Percentiles rank a stretch among this genome's conserved stretches.
Conservation (phyloP, 139 green algal genomes). For the Volvox africanus region DNA sequence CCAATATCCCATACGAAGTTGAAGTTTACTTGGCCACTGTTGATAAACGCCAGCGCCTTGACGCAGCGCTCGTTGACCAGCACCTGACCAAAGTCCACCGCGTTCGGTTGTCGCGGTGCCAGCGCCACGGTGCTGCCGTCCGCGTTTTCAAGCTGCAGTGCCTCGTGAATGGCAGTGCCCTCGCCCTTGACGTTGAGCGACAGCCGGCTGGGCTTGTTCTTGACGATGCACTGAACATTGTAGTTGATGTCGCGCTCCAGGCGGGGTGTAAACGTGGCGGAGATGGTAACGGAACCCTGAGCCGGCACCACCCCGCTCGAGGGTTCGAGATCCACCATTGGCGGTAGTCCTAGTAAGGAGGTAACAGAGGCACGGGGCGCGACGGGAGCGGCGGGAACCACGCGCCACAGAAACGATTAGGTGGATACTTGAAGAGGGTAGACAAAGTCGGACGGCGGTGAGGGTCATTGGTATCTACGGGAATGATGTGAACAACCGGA, state of each 20-base stretch:
- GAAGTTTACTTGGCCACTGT: slow-evolving; percentile 75
- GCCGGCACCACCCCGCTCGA: slow-evolving; percentile 69
- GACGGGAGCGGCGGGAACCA: neutral
- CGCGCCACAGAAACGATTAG: too few relatives aligned
- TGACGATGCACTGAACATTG: slow-evolving; percentile 80
- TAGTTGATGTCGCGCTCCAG: slow-evolving; percentile 78
- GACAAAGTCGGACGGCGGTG: too few relatives aligned
- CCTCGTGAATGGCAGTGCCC: slow-evolving; percentile 78
- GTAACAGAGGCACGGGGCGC: neutral
- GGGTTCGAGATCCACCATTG: slow-evolving; percentile 73
- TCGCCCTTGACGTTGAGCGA: slow-evolving; percentile 87
- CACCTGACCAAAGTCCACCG: slow-evolving; percentile 84
- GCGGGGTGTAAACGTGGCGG: slow-evolving; percentile 69
- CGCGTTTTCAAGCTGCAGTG: slow-evolving; percentile 72
- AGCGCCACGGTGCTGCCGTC: slow-evolving; percentile 67
- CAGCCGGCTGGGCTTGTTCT: slow-evolving; percentile 78
- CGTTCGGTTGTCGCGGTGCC: slow-evolving; percentile 63
- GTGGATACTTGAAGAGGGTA: too few relatives aligned
- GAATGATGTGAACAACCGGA: too few relatives aligned
- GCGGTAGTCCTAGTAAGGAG: slow-evolving; percentile 44
- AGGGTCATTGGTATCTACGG: too few relatives aligned
- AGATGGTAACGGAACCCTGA: slow-evolving; percentile 57
- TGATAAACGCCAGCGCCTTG: slow-evolving; percentile 72
- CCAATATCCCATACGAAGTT: slow-evolving; percentile 82
- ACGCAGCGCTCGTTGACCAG: slow-evolving; percentile 81